Evolutionary conservation across 225 moss, liverwort and hornwort species (phyloP).

Genomic region (Asterella californica): DNA sequence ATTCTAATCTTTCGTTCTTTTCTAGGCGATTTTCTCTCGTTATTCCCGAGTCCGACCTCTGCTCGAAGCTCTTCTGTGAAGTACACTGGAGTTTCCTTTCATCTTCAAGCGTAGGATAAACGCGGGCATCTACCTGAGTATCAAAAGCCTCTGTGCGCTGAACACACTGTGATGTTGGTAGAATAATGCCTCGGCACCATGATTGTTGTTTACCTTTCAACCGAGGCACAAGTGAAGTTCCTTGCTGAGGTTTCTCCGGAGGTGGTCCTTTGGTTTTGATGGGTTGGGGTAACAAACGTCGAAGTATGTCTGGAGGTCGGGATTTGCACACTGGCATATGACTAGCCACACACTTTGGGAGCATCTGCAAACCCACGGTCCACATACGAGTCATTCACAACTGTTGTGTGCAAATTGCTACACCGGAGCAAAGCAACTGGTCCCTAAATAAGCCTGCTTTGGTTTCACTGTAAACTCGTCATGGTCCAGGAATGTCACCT

Average conservation of each 20-base stretch:
- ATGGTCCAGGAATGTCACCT: background rate
- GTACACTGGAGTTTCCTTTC: background rate
- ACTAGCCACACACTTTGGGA: background rate
- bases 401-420: background rate
- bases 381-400: background rate
- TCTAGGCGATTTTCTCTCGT: background rate
- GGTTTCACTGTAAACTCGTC: background rate
- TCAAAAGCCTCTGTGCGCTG: background rate
- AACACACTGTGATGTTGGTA: background rate
- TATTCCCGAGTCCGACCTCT: background rate
- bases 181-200: background rate
- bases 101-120: background rate
- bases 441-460: background rate
- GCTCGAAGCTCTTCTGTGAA: background rate
- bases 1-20: background rate
- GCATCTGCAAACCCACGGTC: conserved; percentile 1
- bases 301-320: background rate
- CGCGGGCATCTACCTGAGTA: background rate
- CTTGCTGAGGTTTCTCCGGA: background rate
- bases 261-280: background rate
- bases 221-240: too few relatives aligned
- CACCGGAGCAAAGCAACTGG: background rate
- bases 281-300: background rate
- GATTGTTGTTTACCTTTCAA: background rate
- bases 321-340: background rate